Conservation (phyloP, 2,329 filamentous ascomycete genomes). For the Emergomyces pasteurianus region DNA sequence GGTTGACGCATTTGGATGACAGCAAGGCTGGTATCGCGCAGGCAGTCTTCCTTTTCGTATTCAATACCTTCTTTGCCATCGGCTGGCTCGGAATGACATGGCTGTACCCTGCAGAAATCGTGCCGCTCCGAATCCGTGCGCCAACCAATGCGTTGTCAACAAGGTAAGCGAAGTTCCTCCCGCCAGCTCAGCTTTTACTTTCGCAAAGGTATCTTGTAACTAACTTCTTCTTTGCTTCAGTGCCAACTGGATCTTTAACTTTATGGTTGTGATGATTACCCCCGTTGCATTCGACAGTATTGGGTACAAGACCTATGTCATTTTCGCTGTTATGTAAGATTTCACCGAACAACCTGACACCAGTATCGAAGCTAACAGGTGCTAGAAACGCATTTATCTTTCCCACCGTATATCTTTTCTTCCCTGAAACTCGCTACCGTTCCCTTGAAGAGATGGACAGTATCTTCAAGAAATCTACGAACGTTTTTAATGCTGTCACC, state of each 20-base stretch:
- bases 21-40: slow-evolving; percentile 39
- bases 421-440: slow-evolving; percentile 28
- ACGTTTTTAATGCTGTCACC: slow-evolving; percentile 13
- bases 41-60: slow-evolving; percentile 47
- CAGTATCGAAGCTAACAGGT: background rate
- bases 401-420: slow-evolving; percentile 27
- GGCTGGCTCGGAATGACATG: slow-evolving; percentile 50
- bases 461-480: slow-evolving; percentile 25
- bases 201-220: slow-evolving; percentile 33
- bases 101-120: slow-evolving; percentile 48
- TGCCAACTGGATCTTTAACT: slow-evolving; percentile 29
- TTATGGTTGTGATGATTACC: slow-evolving; percentile 26
- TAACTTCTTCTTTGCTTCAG: background rate
- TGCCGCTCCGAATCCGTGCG: slow-evolving; percentile 40
- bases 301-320: slow-evolving; percentile 35
- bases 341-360: background rate
- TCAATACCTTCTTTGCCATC: slow-evolving; percentile 49
- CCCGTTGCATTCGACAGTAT: slow-evolving; percentile 33
- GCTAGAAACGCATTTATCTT: slow-evolving; percentile 5
- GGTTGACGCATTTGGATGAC: slow-evolving; percentile 33
- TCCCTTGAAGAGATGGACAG: slow-evolving; percentile 30
- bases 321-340: slow-evolving; percentile 32
- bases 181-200: background rate
- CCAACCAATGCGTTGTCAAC: slow-evolving; percentile 35
- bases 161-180: slow-evolving; percentile 25